phyloP scores from a whole-genome alignment of 768 basidiomycete genomes.

The Suillus ampliporus region DNA sequence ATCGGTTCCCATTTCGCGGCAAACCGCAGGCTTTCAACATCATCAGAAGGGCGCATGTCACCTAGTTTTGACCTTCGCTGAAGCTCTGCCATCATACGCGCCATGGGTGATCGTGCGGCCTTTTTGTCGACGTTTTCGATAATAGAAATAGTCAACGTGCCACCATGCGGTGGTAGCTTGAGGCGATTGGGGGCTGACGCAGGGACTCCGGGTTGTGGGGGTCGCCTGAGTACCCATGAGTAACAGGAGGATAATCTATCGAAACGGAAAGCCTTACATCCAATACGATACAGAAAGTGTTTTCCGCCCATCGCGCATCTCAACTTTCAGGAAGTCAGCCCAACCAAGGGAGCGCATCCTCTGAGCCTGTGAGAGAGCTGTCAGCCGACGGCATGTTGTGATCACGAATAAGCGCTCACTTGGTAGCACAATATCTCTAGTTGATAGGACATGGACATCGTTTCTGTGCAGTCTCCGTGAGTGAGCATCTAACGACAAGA shows the following conservation, averaged over 20 bases:
- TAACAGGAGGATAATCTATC: neutral
- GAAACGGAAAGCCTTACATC: constrained; percentile 59
- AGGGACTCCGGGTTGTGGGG: constrained; percentile 36
- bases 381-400: neutral
- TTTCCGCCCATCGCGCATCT: constrained; percentile 72
- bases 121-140: constrained; percentile 53
- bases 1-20: constrained; percentile 82
- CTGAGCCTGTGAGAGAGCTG: constrained; percentile 51
- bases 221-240: constrained; percentile 40
- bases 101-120: constrained; percentile 58
- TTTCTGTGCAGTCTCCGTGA: constrained; percentile 54
- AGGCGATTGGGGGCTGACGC: constrained; percentile 35
- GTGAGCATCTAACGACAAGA: neutral
- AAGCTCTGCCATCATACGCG: constrained; percentile 62
- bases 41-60: constrained; percentile 64
- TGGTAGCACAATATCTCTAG: constrained; percentile 89
- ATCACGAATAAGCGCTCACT: constrained; percentile 31
- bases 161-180: constrained; percentile 67
- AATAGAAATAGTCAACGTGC: constrained; percentile 75
- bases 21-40: constrained; percentile 72
- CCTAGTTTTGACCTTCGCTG: constrained; percentile 70
- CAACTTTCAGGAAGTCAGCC: constrained; percentile 75
- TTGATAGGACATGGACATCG: constrained; percentile 92
- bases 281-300: constrained; percentile 82
- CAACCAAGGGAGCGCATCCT: constrained; percentile 87